Percentiles rank a stretch among this genome's conserved stretches.
Conservation (phyloP, 73 alveolate species). For the Paramecium sexaurelia region DNA sequence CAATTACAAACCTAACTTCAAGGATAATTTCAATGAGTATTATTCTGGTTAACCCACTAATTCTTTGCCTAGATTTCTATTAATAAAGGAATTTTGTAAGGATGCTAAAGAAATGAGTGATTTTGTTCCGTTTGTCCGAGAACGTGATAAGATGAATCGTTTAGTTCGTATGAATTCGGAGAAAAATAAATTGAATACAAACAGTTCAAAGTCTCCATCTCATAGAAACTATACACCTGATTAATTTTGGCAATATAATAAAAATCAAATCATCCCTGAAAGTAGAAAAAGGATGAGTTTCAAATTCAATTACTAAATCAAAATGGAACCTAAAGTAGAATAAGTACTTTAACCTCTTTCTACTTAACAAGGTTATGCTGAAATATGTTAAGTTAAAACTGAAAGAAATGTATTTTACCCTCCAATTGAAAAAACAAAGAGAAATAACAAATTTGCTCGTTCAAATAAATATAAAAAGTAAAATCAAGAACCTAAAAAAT, state of each 20-base stretch:
- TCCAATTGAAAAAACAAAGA: neutral
- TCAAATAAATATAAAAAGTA: neutral
- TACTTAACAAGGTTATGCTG: neutral
- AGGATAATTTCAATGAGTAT: neutral
- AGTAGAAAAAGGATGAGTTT: neutral
- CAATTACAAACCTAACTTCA: neutral
- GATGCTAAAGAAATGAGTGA: neutral
- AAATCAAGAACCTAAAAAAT: neutral
- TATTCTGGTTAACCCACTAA: neutral
- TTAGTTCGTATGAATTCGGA: constrained; percentile 9
- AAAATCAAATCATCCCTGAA: neutral
- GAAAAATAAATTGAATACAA: neutral
- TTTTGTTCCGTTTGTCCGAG: neutral
- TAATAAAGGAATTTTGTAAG: neutral
- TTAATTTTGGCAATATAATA: neutral
- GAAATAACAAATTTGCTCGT: neutral
- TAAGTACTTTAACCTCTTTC: neutral
- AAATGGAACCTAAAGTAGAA: neutral
- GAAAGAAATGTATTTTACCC: neutral
- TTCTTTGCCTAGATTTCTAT: neutral
- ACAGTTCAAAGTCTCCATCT: neutral
- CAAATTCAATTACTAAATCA: neutral
- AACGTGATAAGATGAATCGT: neutral
- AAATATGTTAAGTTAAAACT: neutral
- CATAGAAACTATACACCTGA: neutral